Conservation (phyloP, 257 asterid genomes). For the Lycium ferocissimum region DNA sequence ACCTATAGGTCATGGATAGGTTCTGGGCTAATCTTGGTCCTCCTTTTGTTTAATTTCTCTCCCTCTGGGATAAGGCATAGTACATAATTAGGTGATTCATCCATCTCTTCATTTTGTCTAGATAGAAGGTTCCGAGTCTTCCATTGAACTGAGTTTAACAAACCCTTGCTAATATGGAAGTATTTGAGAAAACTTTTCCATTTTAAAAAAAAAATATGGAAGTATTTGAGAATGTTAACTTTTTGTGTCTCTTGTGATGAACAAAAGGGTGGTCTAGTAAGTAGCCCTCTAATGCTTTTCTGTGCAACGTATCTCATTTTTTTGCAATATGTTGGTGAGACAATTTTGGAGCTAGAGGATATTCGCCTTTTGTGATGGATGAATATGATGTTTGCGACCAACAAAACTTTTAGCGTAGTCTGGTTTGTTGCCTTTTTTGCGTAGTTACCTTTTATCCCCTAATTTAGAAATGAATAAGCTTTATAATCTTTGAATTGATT, state of each 20-base stretch:
- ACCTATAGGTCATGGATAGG: not conserved
- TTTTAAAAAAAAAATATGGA: not conserved
- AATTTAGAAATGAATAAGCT: not conserved
- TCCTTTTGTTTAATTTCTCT: not conserved
- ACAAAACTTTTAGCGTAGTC: not conserved
- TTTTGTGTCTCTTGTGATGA: constrained; percentile 12
- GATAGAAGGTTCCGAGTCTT: constrained; percentile 1
- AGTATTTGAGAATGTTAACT: not conserved
- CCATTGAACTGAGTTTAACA: not conserved
- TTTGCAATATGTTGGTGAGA: not conserved
- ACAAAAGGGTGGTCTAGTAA: not conserved
- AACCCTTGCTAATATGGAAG: constrained; percentile 2
- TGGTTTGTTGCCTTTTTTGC: not conserved
- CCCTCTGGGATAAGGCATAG: not conserved
- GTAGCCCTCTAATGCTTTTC: not conserved
- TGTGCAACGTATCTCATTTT: constrained; percentile 5
- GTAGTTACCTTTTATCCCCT: not conserved
- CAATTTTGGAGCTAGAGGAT: constrained; percentile 14
- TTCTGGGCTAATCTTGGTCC: constrained; percentile 15
- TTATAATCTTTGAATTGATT: not conserved
- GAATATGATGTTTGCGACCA: not conserved
- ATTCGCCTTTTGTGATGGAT: not conserved
- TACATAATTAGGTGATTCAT: not conserved
- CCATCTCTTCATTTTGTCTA: not conserved
- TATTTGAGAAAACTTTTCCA: not conserved